phyloP scores from a whole-genome alignment of 1,139 yeast species.

The Suhomyces yuchorum region DNA sequence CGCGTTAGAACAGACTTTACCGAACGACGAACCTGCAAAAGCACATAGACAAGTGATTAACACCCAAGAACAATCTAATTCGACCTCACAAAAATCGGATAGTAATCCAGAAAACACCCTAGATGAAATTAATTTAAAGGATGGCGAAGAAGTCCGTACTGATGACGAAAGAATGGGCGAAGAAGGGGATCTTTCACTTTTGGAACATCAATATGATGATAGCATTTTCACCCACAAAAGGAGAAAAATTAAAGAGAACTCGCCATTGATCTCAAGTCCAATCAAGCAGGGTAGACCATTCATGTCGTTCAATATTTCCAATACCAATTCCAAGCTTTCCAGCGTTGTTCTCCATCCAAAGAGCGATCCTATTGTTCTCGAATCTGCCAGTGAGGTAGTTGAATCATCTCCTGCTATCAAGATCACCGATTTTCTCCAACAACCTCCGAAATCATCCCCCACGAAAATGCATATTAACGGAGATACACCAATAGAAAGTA shows the following conservation, averaged over 20 bases:
- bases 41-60: slow-evolving; percentile 21
- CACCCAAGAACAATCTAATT: slow-evolving; percentile 18
- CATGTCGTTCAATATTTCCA: slow-evolving; percentile 11
- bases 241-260: slow-evolving; percentile 9
- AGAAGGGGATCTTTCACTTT: slow-evolving; percentile 4
- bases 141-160: slow-evolving; percentile 15
- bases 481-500: slow-evolving; percentile 2
- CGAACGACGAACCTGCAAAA: background rate
- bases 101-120: background rate
- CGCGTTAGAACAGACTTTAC: background rate
- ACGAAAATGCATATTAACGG: slow-evolving; percentile 9
- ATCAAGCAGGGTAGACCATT: slow-evolving; percentile 5
- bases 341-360: slow-evolving; percentile 10
- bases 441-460: slow-evolving; percentile 18
- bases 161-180: slow-evolving; percentile 17
- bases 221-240: slow-evolving; percentile 18
- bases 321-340: slow-evolving; percentile 10
- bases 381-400: slow-evolving; percentile 17
- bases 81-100: background rate
- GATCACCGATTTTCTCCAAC: slow-evolving; percentile 9
- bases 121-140: slow-evolving; percentile 2
- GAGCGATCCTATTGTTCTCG: slow-evolving; percentile 14
- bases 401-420: slow-evolving; percentile 20
- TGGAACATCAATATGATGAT: slow-evolving; percentile 17
- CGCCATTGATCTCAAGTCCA: slow-evolving; percentile 8